Evolutionary conservation across 768 basidiomycete species (phyloP).

Genomic region (Psilocybe sp.): DNA sequence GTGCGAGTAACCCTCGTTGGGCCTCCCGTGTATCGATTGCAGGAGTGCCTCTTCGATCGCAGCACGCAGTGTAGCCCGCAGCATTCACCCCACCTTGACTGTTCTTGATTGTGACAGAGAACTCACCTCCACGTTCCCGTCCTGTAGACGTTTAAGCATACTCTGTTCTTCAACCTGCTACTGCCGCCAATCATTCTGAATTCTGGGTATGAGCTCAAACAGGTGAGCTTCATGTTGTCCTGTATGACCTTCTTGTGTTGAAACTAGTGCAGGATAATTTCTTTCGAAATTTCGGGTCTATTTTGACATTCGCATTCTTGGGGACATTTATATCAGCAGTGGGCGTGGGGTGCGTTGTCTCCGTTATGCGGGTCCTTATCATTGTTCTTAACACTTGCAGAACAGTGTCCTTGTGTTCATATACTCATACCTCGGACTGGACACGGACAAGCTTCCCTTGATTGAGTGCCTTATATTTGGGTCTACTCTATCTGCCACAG

Average conservation of each 20-base stretch:
- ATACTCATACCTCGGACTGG: constrained; percentile 90
- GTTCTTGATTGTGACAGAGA: neutral
- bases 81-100: neutral
- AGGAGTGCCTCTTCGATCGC: too few relatives aligned
- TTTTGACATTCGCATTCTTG: constrained; percentile 88
- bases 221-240: constrained; percentile 47
- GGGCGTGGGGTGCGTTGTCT: constrained; percentile 82
- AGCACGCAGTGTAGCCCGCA: too few relatives aligned
- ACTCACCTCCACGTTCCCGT: constrained; percentile 2
- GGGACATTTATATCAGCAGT: constrained; percentile 97
- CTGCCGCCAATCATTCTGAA: constrained; percentile 97
- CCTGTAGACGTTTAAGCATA: constrained; percentile 88
- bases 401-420: constrained; percentile 89
- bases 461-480: constrained; percentile 96
- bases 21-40: neutral
- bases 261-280: constrained; percentile 78
- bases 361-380: neutral
- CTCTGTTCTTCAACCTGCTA: constrained; percentile 96
- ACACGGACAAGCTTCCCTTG: constrained; percentile 80
- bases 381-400: constrained; percentile 44
- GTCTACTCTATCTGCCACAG: constrained; percentile 94
- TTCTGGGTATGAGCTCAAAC: constrained; percentile 96
- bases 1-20: neutral
- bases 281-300: constrained; percentile 97
- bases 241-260: neutral